Evolutionary conservation across 176 grass and related monocot genomes (phyloP).

Genomic region (Poa pratensis): DNA sequence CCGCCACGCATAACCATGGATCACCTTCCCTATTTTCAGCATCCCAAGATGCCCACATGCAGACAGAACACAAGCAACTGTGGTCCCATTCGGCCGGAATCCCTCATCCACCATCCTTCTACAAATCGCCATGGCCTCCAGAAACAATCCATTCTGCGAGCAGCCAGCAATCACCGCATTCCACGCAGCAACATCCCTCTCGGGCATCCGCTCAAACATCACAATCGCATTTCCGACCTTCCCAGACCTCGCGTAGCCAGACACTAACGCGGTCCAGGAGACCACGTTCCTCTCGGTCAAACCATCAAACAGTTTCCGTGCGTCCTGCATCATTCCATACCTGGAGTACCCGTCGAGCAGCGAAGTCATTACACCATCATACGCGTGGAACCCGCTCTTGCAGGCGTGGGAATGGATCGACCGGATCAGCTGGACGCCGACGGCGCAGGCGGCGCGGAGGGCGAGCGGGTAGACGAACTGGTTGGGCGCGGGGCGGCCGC

Average conservation of each 20-base stretch:
- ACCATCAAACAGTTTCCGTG: conserved; percentile 71
- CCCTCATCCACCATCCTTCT: conserved; percentile 60
- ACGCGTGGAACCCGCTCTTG: conserved; percentile 63
- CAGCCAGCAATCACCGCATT: conserved; percentile 76
- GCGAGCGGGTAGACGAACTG: conserved; percentile 83
- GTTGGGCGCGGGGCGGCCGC: conserved; percentile 54
- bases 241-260: conserved; percentile 60
- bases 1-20: conserved; percentile 67
- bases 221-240: conserved; percentile 56
- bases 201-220: conserved; percentile 68
- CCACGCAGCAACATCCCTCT: conserved; percentile 76
- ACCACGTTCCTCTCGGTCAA: conserved; percentile 73
- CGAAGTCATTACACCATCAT: conserved; percentile 52
- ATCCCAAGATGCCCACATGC: conserved; percentile 76
- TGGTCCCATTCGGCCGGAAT: conserved; percentile 60
- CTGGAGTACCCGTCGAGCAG: conserved; percentile 73
- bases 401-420: conserved; percentile 62
- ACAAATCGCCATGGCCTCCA: conserved; percentile 57
- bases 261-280: conserved; percentile 73
- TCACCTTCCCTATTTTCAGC: conserved; percentile 65
- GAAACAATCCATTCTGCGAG: conserved; percentile 64
- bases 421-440: conserved; percentile 35
- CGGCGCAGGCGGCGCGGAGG: conserved; percentile 59
- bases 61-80: conserved; percentile 64
- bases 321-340: conserved; percentile 60